Base-by-base conservation (phyloP, 441 rosid genomes). In the Corymbia citriodora region DNA sequence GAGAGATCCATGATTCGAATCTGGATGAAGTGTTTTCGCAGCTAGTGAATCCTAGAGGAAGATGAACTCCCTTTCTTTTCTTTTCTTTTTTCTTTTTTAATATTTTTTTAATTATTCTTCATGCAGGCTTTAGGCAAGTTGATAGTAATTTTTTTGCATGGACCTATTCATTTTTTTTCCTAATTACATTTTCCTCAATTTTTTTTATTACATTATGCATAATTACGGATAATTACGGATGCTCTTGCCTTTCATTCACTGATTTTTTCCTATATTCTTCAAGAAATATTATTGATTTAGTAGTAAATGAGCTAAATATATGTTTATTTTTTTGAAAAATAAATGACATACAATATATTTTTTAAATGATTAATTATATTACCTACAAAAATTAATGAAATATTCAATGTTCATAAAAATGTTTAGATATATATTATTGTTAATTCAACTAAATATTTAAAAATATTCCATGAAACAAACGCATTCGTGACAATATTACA, bases 21-120 rank as follows among this genome's bases (percentile, higher is more conserved):
- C 12, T 50, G 25, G 31, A 82, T 2, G 74, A 50, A 16, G 81
- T 25, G 29, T 89, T 89, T 50, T 83, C 88, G 10, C 90, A 89
- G 48, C 13, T 89, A 54, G 59, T 89, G 59, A 89, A 89, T 59
- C 90, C 90, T 17, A 82, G 74, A 16, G 61, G 61, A 53, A 89
- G 90, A 89, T 89, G 90, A 89, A 15, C 85, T 12, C 82, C n/a
- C 27, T 10, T 5, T 27, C 15, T 4, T 11, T 33, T 7, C 4
- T 50, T 50, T 33, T 48, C 0, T 31, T 40, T 13, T 63, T 12
- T 61, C 29, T 31, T 23, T 23, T 52, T 57, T 57, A 23, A 2
- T 40, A 40, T 40, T 19, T 27, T 45, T 57, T 55, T 21, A 29
- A 7, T 36, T 1, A 36, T 72, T 72, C 52, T 40, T 40, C 45